phyloP scores from a whole-genome alignment of 768 basidiomycete genomes.

The Mycena pura region DNA sequence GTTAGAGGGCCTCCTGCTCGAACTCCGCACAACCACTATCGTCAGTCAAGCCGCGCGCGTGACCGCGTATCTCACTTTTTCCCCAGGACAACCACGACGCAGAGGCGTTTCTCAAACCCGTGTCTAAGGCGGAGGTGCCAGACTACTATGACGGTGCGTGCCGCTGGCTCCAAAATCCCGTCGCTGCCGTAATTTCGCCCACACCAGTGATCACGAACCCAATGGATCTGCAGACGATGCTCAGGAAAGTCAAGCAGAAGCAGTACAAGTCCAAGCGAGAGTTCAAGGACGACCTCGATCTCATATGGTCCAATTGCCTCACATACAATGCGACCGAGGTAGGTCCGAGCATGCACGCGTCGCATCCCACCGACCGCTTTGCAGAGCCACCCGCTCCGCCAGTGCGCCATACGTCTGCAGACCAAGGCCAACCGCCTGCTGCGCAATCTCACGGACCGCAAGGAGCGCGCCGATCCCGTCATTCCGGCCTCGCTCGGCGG shows the following conservation, averaged over 20 bases:
- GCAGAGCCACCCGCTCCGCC: constrained; percentile 89
- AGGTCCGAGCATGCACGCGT: constrained; percentile 44
- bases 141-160: constrained; percentile 91
- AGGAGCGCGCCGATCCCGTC: constrained; percentile 75
- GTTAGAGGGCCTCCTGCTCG: constrained; percentile 84
- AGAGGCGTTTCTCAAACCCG: constrained; percentile 92
- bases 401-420: constrained; percentile 80
- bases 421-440: constrained; percentile 87
- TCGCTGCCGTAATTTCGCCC: constrained; percentile 15
- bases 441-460: constrained; percentile 87
- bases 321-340: constrained; percentile 93
- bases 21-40: constrained; percentile 81
- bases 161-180: neutral
- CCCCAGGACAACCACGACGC: constrained; percentile 85
- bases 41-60: constrained; percentile 48
- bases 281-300: constrained; percentile 92
- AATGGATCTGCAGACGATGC: constrained; percentile 95
- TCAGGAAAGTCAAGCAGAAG: constrained; percentile 91
- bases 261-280: constrained; percentile 93
- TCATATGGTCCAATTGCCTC: constrained; percentile 97
- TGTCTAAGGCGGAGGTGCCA: constrained; percentile 86
- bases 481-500: constrained; percentile 54
- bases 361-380: neutral
- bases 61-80: constrained; percentile 34
- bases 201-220: constrained; percentile 85